Base-by-base conservation (phyloP, 2,329 filamentous ascomycete genomes). In the Aspergillus proliferans region DNA sequence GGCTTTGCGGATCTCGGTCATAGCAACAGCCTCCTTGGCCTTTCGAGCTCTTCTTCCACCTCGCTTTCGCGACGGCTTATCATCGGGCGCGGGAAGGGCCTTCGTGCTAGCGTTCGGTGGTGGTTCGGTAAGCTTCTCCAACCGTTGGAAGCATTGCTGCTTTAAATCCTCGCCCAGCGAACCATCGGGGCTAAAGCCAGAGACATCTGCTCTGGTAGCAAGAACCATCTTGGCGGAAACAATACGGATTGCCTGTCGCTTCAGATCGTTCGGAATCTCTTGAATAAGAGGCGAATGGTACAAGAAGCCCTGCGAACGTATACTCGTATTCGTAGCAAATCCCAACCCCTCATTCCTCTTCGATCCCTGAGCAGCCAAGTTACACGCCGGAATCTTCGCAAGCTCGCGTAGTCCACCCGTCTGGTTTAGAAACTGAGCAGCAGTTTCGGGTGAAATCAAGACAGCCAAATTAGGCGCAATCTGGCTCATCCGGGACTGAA, bases 1-100 rank as follows among this genome's bases (percentile, higher is more conserved):
- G 4, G 90, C 90, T 69, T 97, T 96, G 56, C 91, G 85, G 26
- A 98, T 76, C 48, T 98, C 93, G 0, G 93, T 98, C 89, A 96
- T 95, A 52, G 93, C 92, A 6, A 88, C 88, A 3, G 92, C 91
- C 70, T 95, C 93, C 78, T 98, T 98, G 52, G 92, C 92, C 70
- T 95, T 95, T 49, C 93, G 79, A 10, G 91, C 93, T 56, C 90
- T 80, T 48, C 92, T 79, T 46, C 93, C 93, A 68, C 93, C 93
- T 56, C 93, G 87, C 69, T 98, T 98, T 30, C 91, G 80, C 0
- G 88, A 84, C 1, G 90, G 93, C 68, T 97, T 98, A 70, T 98
- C 93, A 64, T 97, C 93, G 0, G 93, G 93, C 0, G 88, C 88
- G 1, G 92, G 92, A 0, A 97, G 80, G 1, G 93, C 93, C 52